Percentiles rank a stretch among this genome's conserved stretches.
Evolutionary conservation across 306 rosid species (phyloP).

Genomic region (Sicyos edulis): DNA sequence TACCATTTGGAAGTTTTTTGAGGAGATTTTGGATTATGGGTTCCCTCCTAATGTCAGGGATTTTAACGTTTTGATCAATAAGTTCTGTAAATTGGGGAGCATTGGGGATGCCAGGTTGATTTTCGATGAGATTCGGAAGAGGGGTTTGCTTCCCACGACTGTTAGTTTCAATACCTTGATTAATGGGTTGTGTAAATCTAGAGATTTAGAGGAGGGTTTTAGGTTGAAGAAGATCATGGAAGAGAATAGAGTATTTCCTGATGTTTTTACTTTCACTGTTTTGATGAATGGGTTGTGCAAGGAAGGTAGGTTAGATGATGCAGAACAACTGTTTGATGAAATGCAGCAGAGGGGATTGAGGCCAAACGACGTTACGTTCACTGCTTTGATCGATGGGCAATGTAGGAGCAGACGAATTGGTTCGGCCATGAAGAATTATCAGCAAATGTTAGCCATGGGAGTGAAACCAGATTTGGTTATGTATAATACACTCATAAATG

Average conservation of each 20-base stretch:
- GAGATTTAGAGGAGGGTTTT: conserved; percentile 51
- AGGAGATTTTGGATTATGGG: conserved; percentile 63
- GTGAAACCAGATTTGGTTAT: conserved; percentile 67
- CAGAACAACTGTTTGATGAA: conserved; percentile 56
- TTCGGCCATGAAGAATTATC: conserved; percentile 52
- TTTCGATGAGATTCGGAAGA: conserved; percentile 58
- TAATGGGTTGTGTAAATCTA: conserved; percentile 49
- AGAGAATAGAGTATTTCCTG: conserved; percentile 42
- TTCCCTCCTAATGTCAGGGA: conserved; percentile 47
- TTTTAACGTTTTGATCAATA: conserved; percentile 72
- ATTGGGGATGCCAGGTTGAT: conserved; percentile 42
- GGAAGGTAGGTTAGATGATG: conserved; percentile 54
- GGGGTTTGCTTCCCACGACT: conserved; percentile 52
- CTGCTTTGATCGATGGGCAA: conserved; percentile 69
- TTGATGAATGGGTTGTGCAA: conserved; percentile 69
- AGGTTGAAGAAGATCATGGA: conserved; percentile 68
- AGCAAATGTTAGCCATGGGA: conserved; percentile 48
- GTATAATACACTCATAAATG: conserved; percentile 63
- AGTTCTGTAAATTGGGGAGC: conserved; percentile 50
- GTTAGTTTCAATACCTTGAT: conserved; percentile 89
- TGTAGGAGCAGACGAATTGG: conserved; percentile 54
- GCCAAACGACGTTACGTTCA: conserved; percentile 60
- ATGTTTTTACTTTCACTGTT: conserved; percentile 66
- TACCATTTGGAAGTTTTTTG: conserved; percentile 46
- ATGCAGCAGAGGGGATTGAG: conserved; percentile 56